phyloP scores from a whole-genome alignment of 768 basidiomycete genomes.

The Multifurca ochricompacta region DNA sequence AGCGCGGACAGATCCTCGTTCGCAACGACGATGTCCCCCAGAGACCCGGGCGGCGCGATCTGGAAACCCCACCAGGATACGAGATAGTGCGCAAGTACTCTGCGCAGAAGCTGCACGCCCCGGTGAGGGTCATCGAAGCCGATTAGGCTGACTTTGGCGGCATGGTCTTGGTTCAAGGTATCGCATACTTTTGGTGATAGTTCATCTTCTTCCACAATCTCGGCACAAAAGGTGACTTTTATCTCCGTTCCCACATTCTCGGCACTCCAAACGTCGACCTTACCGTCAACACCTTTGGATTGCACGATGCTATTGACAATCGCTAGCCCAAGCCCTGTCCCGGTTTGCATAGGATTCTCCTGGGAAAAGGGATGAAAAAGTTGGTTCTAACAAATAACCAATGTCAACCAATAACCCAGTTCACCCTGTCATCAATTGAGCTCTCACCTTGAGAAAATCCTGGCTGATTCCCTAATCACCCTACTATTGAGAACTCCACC shows the following conservation, averaged over 20 bases:
- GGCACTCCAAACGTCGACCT: conserved; percentile 90
- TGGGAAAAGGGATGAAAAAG: conserved; percentile 97
- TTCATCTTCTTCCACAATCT: conserved; percentile 40
- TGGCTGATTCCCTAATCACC: conserved; percentile 72
- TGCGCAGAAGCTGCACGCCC: conserved; percentile 60
- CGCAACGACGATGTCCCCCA: conserved; percentile 68
- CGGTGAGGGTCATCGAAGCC: conserved; percentile 61
- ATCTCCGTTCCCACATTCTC: conserved; percentile 90
- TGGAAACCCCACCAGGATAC: conserved; percentile 72
- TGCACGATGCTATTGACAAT: conserved; percentile 91
- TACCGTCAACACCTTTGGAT: conserved; percentile 79
- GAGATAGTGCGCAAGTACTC: conserved; percentile 58
- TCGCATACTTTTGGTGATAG: conserved; percentile 21
- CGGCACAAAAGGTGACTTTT: conserved; percentile 74
- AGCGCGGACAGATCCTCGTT: conserved; percentile 70
- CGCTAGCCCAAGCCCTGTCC: conserved; percentile 89
- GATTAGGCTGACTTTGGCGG: conserved; percentile 48
- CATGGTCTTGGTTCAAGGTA: conserved; percentile 24
- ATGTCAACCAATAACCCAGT: background rate
- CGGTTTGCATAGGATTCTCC: conserved; percentile 89
- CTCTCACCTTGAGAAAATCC: conserved; percentile 73
- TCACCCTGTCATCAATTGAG: background rate
- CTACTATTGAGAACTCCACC: background rate
- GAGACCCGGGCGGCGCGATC: conserved; percentile 32
- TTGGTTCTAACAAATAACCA: conserved; percentile 58